These are phyloP conservation scores for Colletotrichum graminicola DNA, from an alignment of 2,329 filamentous ascomycete species.

Conservation along the genomic window DNA sequence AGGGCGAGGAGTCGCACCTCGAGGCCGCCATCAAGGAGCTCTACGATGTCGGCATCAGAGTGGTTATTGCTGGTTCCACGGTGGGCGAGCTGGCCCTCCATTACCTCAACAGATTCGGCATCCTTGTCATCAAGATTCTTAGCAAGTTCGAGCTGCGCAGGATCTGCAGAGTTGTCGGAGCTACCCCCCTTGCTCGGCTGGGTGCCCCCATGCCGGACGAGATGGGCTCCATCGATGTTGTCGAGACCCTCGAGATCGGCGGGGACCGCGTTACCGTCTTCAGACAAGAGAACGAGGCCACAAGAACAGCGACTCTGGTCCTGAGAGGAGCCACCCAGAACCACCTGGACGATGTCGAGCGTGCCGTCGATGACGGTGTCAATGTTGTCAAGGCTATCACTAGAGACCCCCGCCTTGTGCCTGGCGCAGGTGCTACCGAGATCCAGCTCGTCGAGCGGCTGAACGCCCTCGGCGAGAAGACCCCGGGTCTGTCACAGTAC, in stretches of 20 bases:
- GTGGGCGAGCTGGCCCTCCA: constrained; percentile 93
- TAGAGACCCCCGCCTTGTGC: constrained; percentile 89
- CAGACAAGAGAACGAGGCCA: constrained; percentile 93
- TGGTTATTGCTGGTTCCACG: constrained; percentile 92
- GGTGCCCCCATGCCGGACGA: constrained; percentile 99
- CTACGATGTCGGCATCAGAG: constrained; percentile 91
- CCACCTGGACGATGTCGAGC: constrained; percentile 96
- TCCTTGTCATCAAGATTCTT: constrained; percentile 95
- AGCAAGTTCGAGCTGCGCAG: constrained; percentile 98
- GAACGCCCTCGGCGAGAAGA: constrained; percentile 90
- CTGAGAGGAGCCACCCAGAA: constrained; percentile 97
- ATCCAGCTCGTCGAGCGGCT: constrained; percentile 94
- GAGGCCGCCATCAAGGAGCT: constrained; percentile 95
- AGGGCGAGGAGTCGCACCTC: constrained; percentile 93
- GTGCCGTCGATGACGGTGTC: constrained; percentile 96
- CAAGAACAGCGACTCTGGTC: constrained; percentile 93
- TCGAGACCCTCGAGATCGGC: constrained; percentile 97
- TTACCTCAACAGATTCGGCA: constrained; percentile 97
- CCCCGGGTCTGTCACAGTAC: constrained; percentile 92
- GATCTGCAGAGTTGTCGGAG: constrained; percentile 94
- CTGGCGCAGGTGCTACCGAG: constrained; percentile 94
- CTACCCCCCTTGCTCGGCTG: constrained; percentile 93
- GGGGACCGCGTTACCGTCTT: constrained; percentile 98
- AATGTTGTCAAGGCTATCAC: constrained; percentile 99
- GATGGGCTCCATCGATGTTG: constrained; percentile 94